These are phyloP conservation scores for Alternaria rosae DNA, from an alignment of 2,329 filamentous ascomycete genomes.

Conservation along the genomic window DNA sequence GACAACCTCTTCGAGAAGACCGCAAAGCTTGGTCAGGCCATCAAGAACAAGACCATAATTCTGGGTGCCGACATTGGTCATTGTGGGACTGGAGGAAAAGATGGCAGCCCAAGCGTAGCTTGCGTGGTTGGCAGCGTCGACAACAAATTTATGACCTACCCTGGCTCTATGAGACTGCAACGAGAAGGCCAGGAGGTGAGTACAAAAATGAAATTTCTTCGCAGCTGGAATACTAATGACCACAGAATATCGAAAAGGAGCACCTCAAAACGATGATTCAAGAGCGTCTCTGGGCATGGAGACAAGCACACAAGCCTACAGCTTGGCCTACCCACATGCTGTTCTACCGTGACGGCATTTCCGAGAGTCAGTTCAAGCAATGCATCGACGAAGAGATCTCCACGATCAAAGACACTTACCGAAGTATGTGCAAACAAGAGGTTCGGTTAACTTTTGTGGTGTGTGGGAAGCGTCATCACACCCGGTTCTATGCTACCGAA, in stretches of 20 bases:
- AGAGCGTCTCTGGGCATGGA: too few relatives aligned
- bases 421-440: too few relatives aligned
- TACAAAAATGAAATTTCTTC: too few relatives aligned
- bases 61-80: neutral
- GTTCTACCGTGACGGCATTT: too few relatives aligned
- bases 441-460: slow-evolving; percentile 47
- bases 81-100: neutral
- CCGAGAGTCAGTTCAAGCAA: neutral
- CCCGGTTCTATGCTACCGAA: slow-evolving; percentile 48
- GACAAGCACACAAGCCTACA: too few relatives aligned
- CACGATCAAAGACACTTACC: slow-evolving; percentile 17
- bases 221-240: too few relatives aligned
- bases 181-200: slow-evolving; percentile 27
- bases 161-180: slow-evolving; percentile 43
- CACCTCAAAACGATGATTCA: too few relatives aligned
- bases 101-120: neutral
- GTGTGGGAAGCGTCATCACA: slow-evolving; percentile 52
- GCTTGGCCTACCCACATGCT: too few relatives aligned
- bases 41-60: neutral
- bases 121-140: neutral
- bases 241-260: neutral
- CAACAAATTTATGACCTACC: slow-evolving; percentile 27
- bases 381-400: neutral
- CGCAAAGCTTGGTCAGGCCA: too few relatives aligned
- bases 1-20: too few relatives aligned